A percentile compares a stretch with the other conserved stretches of the same genome.
Evolutionary conservation across 78 protist species (phyloP).

Genomic region (Acrasis kona): DNA sequence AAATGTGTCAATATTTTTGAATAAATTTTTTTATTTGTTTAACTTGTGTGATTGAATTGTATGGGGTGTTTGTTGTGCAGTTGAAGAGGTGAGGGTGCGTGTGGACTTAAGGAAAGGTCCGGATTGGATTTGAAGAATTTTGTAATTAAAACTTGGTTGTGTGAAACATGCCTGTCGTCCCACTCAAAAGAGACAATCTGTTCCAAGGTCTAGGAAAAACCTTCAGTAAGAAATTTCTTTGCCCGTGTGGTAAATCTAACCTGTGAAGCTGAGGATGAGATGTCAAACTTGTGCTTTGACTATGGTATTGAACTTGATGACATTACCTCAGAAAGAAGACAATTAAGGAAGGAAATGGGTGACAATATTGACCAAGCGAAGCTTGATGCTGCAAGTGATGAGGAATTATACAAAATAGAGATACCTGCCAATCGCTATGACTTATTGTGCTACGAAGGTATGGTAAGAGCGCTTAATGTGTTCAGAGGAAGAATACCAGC

Average conservation of each 20-base stretch:
- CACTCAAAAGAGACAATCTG: not conserved
- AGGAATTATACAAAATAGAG: conserved; percentile 86
- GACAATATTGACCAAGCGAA: conserved; percentile 27
- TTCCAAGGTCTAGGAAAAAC: conserved; percentile 2
- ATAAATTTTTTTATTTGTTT: not conserved
- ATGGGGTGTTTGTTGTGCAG: not conserved
- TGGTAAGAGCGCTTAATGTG: conserved; percentile 70
- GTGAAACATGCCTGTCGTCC: conserved; percentile 14
- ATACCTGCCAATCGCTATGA: conserved; percentile 97
- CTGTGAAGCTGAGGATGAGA: conserved; percentile 60
- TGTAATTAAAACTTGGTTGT: too few species aligned
- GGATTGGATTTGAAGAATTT: too few species aligned
- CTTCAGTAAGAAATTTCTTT: not conserved
- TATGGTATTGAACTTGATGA: conserved; percentile 97
- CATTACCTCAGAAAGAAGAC: conserved; percentile 50
- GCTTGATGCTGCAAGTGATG: conserved; percentile 21
- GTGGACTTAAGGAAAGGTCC: not conserved
- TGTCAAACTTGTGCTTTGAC: conserved; percentile 85
- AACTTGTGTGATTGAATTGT: not conserved
- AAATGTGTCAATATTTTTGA: not conserved
- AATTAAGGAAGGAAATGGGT: conserved; percentile 35
- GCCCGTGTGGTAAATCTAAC: not conserved
- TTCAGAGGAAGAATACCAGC: conserved; percentile 34
- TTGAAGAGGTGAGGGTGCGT: not conserved
- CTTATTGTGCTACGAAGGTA: conserved; percentile 93